Evolutionary conservation across 129 eudicot species (phyloP).

Genomic region (Flaveria robusta): DNA sequence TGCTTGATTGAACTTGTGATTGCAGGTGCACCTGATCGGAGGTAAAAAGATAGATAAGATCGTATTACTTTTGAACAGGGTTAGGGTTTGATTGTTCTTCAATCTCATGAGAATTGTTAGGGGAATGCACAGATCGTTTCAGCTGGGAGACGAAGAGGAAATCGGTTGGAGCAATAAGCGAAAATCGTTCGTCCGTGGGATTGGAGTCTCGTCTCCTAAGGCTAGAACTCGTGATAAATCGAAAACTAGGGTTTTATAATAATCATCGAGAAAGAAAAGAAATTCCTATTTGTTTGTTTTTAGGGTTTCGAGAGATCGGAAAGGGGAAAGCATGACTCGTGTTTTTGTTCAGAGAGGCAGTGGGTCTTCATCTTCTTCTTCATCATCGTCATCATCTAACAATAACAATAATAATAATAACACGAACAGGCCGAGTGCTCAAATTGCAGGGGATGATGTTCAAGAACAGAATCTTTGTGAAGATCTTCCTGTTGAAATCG

Average conservation of each 20-base stretch:
- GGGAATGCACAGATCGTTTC: constrained; percentile 96
- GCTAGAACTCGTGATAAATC: constrained; percentile 88
- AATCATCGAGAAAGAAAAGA: constrained; percentile 23
- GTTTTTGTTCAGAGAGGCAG: constrained; percentile 86
- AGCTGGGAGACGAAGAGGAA: constrained; percentile 48
- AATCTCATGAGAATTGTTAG: constrained; percentile 98
- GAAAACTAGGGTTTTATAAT: constrained; percentile 49
- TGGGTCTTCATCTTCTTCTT: constrained; percentile 57
- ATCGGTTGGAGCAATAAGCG: constrained; percentile 49
- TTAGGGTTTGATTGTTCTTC: constrained; percentile 51
- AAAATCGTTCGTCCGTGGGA: constrained; percentile 61
- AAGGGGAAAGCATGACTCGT: constrained; percentile 62
- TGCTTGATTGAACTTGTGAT: neutral
- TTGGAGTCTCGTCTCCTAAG: constrained; percentile 78
- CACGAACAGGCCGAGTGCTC: constrained; percentile 48
- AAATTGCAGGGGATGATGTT: constrained; percentile 47
- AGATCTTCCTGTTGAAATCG: constrained; percentile 43
- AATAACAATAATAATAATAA: constrained; percentile 28
- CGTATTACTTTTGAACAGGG: constrained; percentile 33
- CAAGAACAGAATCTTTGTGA: constrained; percentile 58
- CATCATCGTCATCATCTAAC: constrained; percentile 36
- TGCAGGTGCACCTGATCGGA: constrained; percentile 24
- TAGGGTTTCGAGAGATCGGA: constrained; percentile 27
- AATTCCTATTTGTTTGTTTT: constrained; percentile 18
- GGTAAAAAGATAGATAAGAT: constrained; percentile 32